Evolutionary conservation across 2,329 filamentous ascomycete species (phyloP), one percentile per base, ranked within the genome.

Genomic region (Didymellaceae sp.): DNA sequence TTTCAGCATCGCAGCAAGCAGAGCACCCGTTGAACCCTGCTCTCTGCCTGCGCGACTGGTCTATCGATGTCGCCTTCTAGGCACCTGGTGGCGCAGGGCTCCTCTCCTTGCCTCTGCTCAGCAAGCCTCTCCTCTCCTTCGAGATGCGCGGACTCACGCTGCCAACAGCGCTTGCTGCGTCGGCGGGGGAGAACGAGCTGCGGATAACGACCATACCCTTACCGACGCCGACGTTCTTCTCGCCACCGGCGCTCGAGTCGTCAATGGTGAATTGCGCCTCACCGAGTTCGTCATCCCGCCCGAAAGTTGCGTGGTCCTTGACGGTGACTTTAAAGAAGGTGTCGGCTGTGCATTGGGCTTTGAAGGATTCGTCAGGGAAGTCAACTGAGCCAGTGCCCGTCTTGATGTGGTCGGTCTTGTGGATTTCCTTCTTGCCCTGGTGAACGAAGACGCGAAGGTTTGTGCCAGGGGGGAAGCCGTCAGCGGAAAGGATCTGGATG

Each of bases 341-440:
- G 62, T 97, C 93, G 2, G 93, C 86, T 1, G 87, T 83, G 74
- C 91, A 95, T 9, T 81, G 78, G 17, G 89, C 81, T 66, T 86
- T 91, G 79, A 94, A 93, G 0, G 84, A 86, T 71, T 96, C 90
- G 40, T 81, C 77, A 7, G 77, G 70, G 14, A 78, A 80, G 54
- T 90, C 83, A n/a, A 69, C 66, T 20, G 55, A 56, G 1, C 88
- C 90, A 1, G 77, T 78, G 3, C 83, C 76, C 0, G 87, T 82
- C 73, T 96, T 96, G 77, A 89, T 84, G 58, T 94, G 88, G 72
- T 96, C 96, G 17, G 92, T 97, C 79, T 97, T 97, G 76, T 92
- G 86, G 35, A 99, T 78, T 35, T 88, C 84, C 77, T 94, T 97
- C 31, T 56, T 55, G 39, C 81, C 82, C 60, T 89, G 85, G 47